phyloP scores from a whole-genome alignment of 2,329 filamentous ascomycete genomes.

The Diaporthe caulivora region DNA sequence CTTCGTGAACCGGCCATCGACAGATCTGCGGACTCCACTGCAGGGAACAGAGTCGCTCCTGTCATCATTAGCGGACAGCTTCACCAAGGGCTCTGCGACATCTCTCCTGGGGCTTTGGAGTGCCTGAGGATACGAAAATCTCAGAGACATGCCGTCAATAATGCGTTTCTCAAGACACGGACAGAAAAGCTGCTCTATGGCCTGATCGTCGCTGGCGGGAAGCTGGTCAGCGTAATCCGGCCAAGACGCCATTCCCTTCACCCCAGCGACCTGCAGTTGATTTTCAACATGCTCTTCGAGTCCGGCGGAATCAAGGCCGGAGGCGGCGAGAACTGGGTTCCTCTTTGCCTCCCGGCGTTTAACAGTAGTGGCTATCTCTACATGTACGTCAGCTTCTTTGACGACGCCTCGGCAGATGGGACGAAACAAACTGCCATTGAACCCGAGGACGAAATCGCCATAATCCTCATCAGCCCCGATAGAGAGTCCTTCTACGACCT shows the following conservation, averaged over 20 bases:
- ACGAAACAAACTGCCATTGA: conserved; percentile 68
- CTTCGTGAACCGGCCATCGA: conserved; percentile 92
- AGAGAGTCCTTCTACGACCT: conserved; percentile 95
- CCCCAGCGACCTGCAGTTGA: conserved; percentile 92
- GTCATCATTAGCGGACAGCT: conserved; percentile 92
- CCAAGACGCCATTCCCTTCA: conserved; percentile 96
- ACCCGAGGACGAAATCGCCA: conserved; percentile 84
- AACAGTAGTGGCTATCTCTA: conserved; percentile 97
- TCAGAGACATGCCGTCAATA: conserved; percentile 88
- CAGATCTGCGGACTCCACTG: conserved; percentile 88
- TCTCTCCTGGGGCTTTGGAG: conserved; percentile 91
- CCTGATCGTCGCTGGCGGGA: conserved; percentile 90
- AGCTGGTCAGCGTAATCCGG: conserved; percentile 92
- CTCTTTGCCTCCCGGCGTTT: conserved; percentile 94
- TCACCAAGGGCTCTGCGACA: conserved; percentile 91
- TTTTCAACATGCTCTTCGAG: conserved; percentile 99
- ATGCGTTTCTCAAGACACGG: conserved; percentile 82
- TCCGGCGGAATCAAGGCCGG: conserved; percentile 91
- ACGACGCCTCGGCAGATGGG: conserved; percentile 62
- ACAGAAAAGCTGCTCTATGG: conserved; percentile 89
- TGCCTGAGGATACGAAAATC: conserved; percentile 93
- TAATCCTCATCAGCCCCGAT: conserved; percentile 91
- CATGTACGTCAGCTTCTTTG: conserved; percentile 98
- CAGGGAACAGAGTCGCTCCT: conserved; percentile 92
- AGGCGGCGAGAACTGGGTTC: conserved; percentile 96